Evolutionary conservation across 208 protist species (phyloP), one percentile per base, ranked within the genome.

Genomic region (Acanthamoeba castellanii): DNA sequence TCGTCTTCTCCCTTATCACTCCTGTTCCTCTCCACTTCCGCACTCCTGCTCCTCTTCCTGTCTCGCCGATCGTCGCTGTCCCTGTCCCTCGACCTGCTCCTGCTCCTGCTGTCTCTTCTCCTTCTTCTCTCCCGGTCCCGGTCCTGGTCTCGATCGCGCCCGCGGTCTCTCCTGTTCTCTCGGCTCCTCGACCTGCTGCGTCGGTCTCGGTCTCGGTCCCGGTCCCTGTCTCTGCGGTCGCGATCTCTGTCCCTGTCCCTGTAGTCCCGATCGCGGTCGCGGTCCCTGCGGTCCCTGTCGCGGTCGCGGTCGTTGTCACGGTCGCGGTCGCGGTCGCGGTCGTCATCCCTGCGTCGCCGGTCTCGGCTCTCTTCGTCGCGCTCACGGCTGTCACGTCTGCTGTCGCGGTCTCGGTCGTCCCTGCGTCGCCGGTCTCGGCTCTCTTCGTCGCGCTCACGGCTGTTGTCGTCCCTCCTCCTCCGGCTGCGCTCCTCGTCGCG

Each of bases 241-340:
- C 95, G 94, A n/a, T 96, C 81, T 93, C 95, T 95, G 66, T 92
- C 88, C 22, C 66, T 72, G 47, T 50, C 22, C 57, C 78, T 93
- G 47, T 87, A 1, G 27, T 52, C 72, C 27, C 42, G 42, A 22
- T 74, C 42, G 0, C 84, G 76, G 32, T 93, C 93, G 22, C 88
- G 32, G 50, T 97, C 55, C 59, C 94, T 96, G 55, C 1, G n/a
- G 32, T 95, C 70, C 30, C 92, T 96, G 70, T 92, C 50, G 11
- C 34, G 34, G 32, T 37, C n/a, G 30, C 59, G 34, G 22, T 70
- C 32, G 27, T 88, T 70, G 30, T 94, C 72, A 14, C 42, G 27
- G n/a, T 66, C 64, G n/a, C 72, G 57, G 59, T 85, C 88, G n/a
- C 72, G 57, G 59, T 85, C 88, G 6, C 59, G 34, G n/a, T 57